A percentile compares a stretch with the other conserved stretches of the same genome.
Conservation (phyloP, 1,139 yeast species). For the Protomyces inouyei region DNA sequence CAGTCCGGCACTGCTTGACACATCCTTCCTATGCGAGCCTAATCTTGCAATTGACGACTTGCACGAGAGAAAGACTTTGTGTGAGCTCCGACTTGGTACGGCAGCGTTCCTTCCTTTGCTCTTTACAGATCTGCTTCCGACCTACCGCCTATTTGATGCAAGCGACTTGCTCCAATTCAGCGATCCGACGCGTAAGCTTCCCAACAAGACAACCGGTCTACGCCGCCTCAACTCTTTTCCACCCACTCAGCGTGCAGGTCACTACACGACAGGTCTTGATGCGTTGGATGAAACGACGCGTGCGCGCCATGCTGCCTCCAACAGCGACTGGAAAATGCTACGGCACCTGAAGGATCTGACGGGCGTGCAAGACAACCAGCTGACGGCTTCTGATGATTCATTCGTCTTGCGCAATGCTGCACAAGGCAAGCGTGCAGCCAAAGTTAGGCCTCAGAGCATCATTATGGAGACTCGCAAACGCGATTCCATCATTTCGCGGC, state of each 20-base stretch:
- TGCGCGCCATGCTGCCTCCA: constrained; percentile 41
- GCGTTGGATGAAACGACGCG: constrained; percentile 41
- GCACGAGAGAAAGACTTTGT: constrained; percentile 44
- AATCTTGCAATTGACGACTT: constrained; percentile 45
- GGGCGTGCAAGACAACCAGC: constrained; percentile 53
- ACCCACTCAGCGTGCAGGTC: constrained; percentile 35
- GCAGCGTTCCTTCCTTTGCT: constrained; percentile 60
- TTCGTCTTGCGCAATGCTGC: constrained; percentile 53
- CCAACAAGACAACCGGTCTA: constrained; percentile 23
- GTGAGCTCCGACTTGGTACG: constrained; percentile 47
- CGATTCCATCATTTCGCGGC: constrained; percentile 14
- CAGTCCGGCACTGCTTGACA: constrained; percentile 36
- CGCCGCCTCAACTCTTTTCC: constrained; percentile 43
- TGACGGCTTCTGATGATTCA: constrained; percentile 38
- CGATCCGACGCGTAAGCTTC: constrained; percentile 9
- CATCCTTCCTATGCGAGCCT: constrained; percentile 46
- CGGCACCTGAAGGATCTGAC: constrained; percentile 56
- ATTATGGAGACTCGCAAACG: constrained; percentile 14
- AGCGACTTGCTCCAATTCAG: constrained; percentile 31
- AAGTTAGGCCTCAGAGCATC: constrained; percentile 17
- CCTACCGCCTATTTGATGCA: constrained; percentile 49
- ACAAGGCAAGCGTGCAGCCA: constrained; percentile 35
- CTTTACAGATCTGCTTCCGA: constrained; percentile 53
- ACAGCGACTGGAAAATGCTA: constrained; percentile 48
- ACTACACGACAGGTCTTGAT: constrained; percentile 40